phyloP scores from a whole-genome alignment of 2,329 filamentous ascomycete genomes.

The Clonostachys solani region DNA sequence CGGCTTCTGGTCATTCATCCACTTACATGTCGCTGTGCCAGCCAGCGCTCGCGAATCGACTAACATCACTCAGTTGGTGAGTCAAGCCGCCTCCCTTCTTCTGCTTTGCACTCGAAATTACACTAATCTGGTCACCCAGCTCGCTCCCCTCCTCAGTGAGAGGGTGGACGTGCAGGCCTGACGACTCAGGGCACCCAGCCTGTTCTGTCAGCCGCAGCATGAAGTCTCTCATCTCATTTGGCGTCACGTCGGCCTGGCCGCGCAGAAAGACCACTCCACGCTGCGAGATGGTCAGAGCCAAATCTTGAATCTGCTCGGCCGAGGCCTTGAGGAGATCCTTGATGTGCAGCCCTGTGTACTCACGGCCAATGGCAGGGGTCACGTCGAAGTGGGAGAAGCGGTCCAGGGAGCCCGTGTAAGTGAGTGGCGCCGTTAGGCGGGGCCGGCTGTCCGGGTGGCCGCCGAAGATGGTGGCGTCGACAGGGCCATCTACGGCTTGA shows the following conservation, averaged over 20 bases:
- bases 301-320: slow-evolving; percentile 45
- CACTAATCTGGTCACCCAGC: slow-evolving; percentile 49
- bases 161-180: slow-evolving; percentile 50
- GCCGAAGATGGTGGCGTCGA: slow-evolving; percentile 16
- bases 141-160: slow-evolving; percentile 47
- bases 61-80: slow-evolving; percentile 44
- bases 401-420: slow-evolving; percentile 8
- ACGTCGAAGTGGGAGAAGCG: slow-evolving; percentile 18
- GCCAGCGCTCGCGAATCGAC: slow-evolving; percentile 35
- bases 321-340: slow-evolving; percentile 24
- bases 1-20: not conserved
- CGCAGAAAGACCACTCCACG: slow-evolving; percentile 30
- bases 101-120: slow-evolving; percentile 52
- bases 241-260: slow-evolving; percentile 26
- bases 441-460: slow-evolving; percentile 19
- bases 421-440: slow-evolving; percentile 11
- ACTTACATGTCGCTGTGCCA: slow-evolving; percentile 48
- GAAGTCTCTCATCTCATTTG: slow-evolving; percentile 28
- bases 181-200: slow-evolving; percentile 34
- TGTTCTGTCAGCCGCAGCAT: slow-evolving; percentile 25
- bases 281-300: slow-evolving; percentile 44
- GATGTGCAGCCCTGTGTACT: slow-evolving; percentile 33
- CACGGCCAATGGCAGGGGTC: slow-evolving; percentile 45
- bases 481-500: not conserved
- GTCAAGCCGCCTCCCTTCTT: slow-evolving; percentile 49